Percentiles rank a stretch among this genome's conserved stretches.
Conservation (phyloP, 2,329 filamentous ascomycete species). For the Pseudovirgaria hyperparasitica region DNA sequence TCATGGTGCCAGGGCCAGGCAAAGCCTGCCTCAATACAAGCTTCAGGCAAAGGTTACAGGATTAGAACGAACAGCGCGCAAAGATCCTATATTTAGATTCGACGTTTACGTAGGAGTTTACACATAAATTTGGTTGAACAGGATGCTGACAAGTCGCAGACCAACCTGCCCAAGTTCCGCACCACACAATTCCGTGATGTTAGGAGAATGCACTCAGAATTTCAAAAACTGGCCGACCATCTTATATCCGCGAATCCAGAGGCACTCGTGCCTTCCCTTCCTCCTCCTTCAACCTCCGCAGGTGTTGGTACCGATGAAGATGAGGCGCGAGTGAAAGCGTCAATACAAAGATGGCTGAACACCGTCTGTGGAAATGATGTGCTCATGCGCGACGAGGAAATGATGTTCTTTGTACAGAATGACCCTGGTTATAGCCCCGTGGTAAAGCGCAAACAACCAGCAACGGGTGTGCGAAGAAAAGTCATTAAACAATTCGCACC, state of each 20-base stretch:
- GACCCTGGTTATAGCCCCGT: conserved; percentile 97
- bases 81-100: conserved; percentile 88
- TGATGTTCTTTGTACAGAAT: conserved; percentile 96
- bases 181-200: conserved; percentile 98
- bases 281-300: conserved; percentile 85
- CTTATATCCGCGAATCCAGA: conserved; percentile 96
- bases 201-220: conserved; percentile 87
- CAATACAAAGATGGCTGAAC: conserved; percentile 91
- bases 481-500: conserved; percentile 97
- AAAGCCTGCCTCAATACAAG: conserved; percentile 56
- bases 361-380: conserved; percentile 85
- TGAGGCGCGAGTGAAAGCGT: conserved; percentile 73
- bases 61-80: conserved; percentile 83
- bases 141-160: conserved; percentile 43
- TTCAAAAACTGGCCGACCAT: conserved; percentile 90
- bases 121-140: neutral
- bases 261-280: conserved; percentile 84
- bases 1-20: conserved; percentile 26
- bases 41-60: conserved; percentile 92
- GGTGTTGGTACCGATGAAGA: conserved; percentile 95
- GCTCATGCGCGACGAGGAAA: conserved; percentile 89
- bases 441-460: conserved; percentile 89
- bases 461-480: conserved; percentile 87
- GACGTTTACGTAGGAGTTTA: conserved; percentile 72
- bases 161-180: conserved; percentile 94